Evolutionary conservation across 805 yeast species (phyloP).

Genomic region (Myxozyma kluyveri): DNA sequence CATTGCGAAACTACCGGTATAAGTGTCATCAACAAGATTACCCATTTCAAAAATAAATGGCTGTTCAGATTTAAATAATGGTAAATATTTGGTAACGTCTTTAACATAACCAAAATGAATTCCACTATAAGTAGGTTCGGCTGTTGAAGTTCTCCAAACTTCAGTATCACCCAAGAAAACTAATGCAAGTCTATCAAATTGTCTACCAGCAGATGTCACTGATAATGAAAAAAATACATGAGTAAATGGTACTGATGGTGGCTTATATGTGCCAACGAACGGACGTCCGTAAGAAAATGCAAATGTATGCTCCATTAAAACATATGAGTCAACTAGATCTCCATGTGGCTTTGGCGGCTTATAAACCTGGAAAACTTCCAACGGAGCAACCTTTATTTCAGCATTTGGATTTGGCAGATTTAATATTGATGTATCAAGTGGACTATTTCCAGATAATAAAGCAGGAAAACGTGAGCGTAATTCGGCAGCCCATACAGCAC

Average conservation of each 20-base stretch:
- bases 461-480: no score
- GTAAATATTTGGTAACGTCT: conserved; percentile 59
- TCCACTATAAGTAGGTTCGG: conserved; percentile 64
- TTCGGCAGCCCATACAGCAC: no score
- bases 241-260: conserved; percentile 36
- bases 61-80: conserved; percentile 47
- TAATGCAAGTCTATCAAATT: conserved; percentile 43
- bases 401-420: no score
- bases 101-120: conserved; percentile 54
- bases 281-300: conserved; percentile 41
- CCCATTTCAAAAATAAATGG: conserved; percentile 59
- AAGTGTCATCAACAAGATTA: conserved; percentile 50
- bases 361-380: conserved; percentile 33
- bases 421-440: no score
- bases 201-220: conserved; percentile 38
- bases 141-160: conserved; percentile 82
- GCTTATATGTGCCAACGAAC: conserved; percentile 34
- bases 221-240: conserved; percentile 40
- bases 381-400: no score
- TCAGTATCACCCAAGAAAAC: conserved; percentile 50
- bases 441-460: no score
- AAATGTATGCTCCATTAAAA: conserved; percentile 34
- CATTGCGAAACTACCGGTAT: conserved; percentile 62
- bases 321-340: conserved; percentile 19
- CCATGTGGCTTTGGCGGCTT: conserved; percentile 21